phyloP scores from a whole-genome alignment of 306 rosid species.

The Biancaea sappan region DNA sequence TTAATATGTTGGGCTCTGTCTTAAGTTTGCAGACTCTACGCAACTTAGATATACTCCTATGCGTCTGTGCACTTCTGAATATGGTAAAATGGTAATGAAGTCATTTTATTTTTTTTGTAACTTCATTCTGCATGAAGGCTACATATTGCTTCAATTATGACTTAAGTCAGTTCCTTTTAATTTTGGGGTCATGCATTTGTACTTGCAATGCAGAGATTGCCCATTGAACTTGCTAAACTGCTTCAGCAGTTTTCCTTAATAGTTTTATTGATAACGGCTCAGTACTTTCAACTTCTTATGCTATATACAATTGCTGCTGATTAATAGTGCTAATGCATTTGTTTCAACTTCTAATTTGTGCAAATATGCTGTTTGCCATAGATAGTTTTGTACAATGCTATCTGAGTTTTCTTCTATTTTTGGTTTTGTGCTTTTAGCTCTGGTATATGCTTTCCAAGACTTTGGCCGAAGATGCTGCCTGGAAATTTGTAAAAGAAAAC shows the following conservation, averaged over 20 bases:
- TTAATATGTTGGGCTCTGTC: not conserved
- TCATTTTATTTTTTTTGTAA: not conserved
- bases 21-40: not conserved
- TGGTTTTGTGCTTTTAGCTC: constrained; percentile 42
- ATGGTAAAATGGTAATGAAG: too few species aligned
- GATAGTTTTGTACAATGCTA: not conserved
- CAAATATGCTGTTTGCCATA: not conserved
- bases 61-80: not conserved
- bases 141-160: not conserved
- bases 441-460: constrained; percentile 87
- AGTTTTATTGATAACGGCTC: not conserved
- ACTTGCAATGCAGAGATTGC: not conserved
- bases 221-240: not conserved
- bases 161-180: not conserved
- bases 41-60: not conserved
- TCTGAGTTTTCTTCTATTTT: constrained; percentile 14
- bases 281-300: not conserved
- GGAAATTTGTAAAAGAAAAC: constrained; percentile 76
- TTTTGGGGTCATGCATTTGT: not conserved
- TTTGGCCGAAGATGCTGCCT: constrained; percentile 88
- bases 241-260: not conserved
- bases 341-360: not conserved
- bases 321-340: not conserved
- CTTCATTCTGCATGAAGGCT: not conserved
- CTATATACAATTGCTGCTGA: not conserved